A percentile compares a stretch with the other conserved stretches of the same genome.
These are phyloP conservation scores for Lagenidium giganteum DNA, from an alignment of 352 stramenopile genomes.

Conservation along the genomic window DNA sequence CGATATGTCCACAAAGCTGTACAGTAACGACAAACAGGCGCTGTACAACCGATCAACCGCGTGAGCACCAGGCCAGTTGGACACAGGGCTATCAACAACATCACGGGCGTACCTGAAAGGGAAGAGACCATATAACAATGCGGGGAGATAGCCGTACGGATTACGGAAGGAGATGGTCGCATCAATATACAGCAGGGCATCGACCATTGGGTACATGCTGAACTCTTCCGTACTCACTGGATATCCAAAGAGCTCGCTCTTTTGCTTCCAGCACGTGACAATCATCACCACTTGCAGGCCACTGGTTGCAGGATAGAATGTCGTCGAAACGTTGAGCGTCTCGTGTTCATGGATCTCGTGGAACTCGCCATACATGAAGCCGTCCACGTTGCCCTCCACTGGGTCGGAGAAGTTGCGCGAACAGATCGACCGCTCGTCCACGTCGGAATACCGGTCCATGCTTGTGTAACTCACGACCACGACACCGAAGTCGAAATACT, in stretches of 20 bases:
- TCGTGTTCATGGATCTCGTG: constrained; percentile 32
- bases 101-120: constrained; percentile 65
- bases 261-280: constrained; percentile 79
- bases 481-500: constrained; percentile 82
- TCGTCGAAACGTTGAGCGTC: constrained; percentile 31
- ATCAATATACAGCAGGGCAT: constrained; percentile 63
- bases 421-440: constrained; percentile 54
- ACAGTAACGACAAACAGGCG: constrained; percentile 64
- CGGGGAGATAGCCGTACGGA: constrained; percentile 78
- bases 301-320: constrained; percentile 41
- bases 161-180: constrained; percentile 69
- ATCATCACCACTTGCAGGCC: constrained; percentile 69
- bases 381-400: constrained; percentile 26
- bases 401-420: constrained; percentile 53
- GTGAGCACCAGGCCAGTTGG: constrained; percentile 3
- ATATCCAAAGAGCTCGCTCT: constrained; percentile 72
- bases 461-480: constrained; percentile 61
- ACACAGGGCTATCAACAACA: neutral
- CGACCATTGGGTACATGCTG: constrained; percentile 63
- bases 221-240: constrained; percentile 68
- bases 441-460: constrained; percentile 23
- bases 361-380: constrained; percentile 55
- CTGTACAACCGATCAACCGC: constrained; percentile 23
- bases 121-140: constrained; percentile 73
- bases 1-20: constrained; percentile 55